A percentile compares a stretch with the other conserved stretches of the same genome.
phyloP scores from a whole-genome alignment of 1,284 basidiomycete species.

The Filobasidium uniguttulatum region DNA sequence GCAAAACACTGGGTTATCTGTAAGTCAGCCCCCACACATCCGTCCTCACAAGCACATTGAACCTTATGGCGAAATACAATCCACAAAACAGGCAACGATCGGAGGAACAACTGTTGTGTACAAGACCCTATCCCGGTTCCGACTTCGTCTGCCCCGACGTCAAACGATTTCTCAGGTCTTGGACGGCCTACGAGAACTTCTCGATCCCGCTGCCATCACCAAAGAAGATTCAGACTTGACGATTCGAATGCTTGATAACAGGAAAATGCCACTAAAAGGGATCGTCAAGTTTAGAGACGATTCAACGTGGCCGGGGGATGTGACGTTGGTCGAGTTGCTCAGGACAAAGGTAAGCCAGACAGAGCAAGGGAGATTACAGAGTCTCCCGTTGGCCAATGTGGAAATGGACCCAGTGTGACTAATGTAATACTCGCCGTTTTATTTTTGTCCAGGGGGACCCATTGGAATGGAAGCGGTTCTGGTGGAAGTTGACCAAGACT shows the following conservation, averaged over 20 bases:
- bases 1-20: conserved; percentile 32
- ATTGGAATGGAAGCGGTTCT: conserved; percentile 34
- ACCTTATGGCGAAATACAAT: neutral
- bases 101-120: conserved; percentile 5
- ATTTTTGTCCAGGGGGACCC: conserved; percentile 23
- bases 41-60: neutral
- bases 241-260: conserved; percentile 12
- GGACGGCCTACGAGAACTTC: neutral
- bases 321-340: conserved; percentile 22
- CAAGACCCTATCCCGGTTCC: conserved; percentile 9
- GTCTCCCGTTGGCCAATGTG: neutral
- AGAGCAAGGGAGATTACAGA: neutral
- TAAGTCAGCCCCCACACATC: conserved; percentile 14
- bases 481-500: conserved; percentile 12
- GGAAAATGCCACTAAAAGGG: conserved; percentile 16
- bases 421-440: neutral
- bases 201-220: no score
- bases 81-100: neutral
- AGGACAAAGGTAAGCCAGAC: conserved; percentile 22
- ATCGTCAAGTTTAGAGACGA: conserved; percentile 9
- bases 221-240: neutral
- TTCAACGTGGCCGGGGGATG: neutral
- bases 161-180: conserved; percentile 1
- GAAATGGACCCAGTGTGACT: neutral
- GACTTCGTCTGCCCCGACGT: conserved; percentile 8